These are phyloP conservation scores for Phytophthora multivora DNA, from an alignment of 352 stramenopile genomes.

Conservation along the genomic window DNA sequence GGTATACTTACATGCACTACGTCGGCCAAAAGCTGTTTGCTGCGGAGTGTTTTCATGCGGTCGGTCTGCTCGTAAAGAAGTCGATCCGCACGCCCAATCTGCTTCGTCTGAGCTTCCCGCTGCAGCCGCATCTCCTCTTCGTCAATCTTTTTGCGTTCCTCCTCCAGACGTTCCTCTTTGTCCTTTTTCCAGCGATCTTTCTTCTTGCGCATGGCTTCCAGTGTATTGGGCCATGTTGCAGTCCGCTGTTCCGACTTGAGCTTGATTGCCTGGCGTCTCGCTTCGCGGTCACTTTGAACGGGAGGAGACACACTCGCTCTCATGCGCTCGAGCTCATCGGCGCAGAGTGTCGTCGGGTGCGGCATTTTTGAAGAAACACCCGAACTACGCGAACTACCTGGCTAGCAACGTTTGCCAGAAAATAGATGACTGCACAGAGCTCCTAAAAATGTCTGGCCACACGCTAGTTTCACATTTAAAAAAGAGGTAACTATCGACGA, in stretches of 20 bases:
- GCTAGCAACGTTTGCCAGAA: neutral
- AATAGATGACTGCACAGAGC: neutral
- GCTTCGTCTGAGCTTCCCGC: constrained; percentile 66
- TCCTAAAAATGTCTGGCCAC: too few species aligned
- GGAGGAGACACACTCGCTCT: constrained; percentile 70
- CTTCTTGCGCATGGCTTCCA: constrained; percentile 89
- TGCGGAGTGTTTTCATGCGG: constrained; percentile 91
- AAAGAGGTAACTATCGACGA: too few species aligned
- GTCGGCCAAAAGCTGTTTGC: constrained; percentile 85
- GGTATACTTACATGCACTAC: constrained; percentile 66
- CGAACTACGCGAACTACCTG: neutral
- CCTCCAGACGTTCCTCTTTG: constrained; percentile 85
- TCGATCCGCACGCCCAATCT: constrained; percentile 86
- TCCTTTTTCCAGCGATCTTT: constrained; percentile 93
- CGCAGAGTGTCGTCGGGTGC: constrained; percentile 52
- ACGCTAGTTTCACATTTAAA: too few species aligned
- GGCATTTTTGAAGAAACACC: constrained; percentile 28
- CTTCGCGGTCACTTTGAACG: constrained; percentile 67
- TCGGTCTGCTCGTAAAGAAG: constrained; percentile 92
- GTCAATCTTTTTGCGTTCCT: constrained; percentile 72
- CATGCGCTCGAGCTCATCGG: constrained; percentile 76
- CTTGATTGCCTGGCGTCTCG: constrained; percentile 66
- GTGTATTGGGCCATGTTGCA: constrained; percentile 90
- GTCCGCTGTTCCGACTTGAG: constrained; percentile 83
- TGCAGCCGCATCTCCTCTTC: constrained; percentile 81